Evolutionary conservation across 1,284 basidiomycete genomes (phyloP).

Genomic region (Omphalotus olearius): DNA sequence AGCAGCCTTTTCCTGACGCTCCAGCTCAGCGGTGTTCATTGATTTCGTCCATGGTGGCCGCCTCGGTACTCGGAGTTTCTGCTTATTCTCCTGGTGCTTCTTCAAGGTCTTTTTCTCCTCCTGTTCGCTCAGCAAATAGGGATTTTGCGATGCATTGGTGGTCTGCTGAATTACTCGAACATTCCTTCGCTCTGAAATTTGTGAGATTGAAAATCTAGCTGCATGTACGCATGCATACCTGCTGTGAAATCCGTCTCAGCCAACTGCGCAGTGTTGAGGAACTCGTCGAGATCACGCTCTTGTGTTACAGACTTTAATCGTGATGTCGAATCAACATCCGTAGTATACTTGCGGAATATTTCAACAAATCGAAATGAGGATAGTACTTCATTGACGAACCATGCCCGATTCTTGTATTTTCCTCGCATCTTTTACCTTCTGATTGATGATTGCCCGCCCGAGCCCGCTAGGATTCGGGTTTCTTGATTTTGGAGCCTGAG

Average conservation of each 20-base stretch:
- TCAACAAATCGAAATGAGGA: too few species aligned
- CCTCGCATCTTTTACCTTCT: conserved; percentile 78
- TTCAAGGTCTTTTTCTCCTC: conserved; percentile 76
- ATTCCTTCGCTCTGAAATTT: conserved; percentile 76
- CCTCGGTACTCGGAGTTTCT: conserved; percentile 78
- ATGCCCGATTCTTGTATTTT: conserved; percentile 68
- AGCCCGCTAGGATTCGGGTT: conserved; percentile 73
- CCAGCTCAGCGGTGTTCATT: conserved; percentile 75
- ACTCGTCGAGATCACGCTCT: conserved; percentile 94
- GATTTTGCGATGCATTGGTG: conserved; percentile 66
- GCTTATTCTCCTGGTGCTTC: conserved; percentile 72
- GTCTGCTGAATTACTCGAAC: conserved; percentile 83
- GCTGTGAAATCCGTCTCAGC: conserved; percentile 98
- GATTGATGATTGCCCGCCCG: conserved; percentile 89
- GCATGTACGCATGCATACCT: conserved; percentile 43
- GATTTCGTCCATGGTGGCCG: conserved; percentile 82
- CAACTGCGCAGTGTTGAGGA: conserved; percentile 91
- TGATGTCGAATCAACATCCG: conserved; percentile 66
- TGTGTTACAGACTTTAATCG: conserved; percentile 93
- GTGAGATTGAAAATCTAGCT: not conserved
- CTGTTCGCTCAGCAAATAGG: conserved; percentile 80
- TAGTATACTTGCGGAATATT: conserved; percentile 57
- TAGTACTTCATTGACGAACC: conserved; percentile 39
- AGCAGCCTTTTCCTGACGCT: conserved; percentile 82
- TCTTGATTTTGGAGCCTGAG: conserved; percentile 44